Evolutionary conservation across 2,329 filamentous ascomycete genomes (phyloP), one percentile per base, ranked within the genome.

Genomic region (Sarocladium kiliense): DNA sequence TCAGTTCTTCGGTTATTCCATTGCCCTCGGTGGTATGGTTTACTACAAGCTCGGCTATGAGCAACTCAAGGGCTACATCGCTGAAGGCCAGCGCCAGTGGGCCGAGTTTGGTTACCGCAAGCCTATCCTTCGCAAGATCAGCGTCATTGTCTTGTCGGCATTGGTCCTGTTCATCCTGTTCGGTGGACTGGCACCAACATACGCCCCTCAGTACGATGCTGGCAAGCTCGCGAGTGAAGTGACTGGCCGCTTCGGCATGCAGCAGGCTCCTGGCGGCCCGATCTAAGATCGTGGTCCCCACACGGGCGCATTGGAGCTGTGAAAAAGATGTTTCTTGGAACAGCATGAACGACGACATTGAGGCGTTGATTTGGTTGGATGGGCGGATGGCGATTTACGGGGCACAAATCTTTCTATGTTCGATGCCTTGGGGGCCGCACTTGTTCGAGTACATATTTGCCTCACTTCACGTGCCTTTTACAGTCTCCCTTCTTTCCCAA

Each of bases 41-140:
- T 91, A 90, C 80, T 93, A 91, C 80, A 92, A 92, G 81, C 85
- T 93, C 58, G 89, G 89, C 56, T 83, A 81, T 57, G 91, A 96
- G 58, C 88, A 91, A 71, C 76, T 96, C 67, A 92, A 88, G 79
- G 87, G 87, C 67, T 91, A 93, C 70, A 74, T 87, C 57, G 78
- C 79, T 58, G 86, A 91, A 63, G 87, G 80, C 55, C 79, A 80
- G 66, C 88, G 91, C 68, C 82, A 86, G 58, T 96, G 91, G 91
- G 87, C 88, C 53, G 91, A 96, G 66, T 91, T 94, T 63, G 91
- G 91, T 57, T 84, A 84, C 64, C 80, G 79, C 61, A 87, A 87
- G 67, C 92, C 92, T 12, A 81, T 85, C 47, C 77, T 89, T 65
- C 88, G 91, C 74, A 92, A 93, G 76, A 71, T 92, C 54, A 76